phyloP scores from a whole-genome alignment of 192 early-diverging fungal genomes.

The Rhizophagus sp. region DNA sequence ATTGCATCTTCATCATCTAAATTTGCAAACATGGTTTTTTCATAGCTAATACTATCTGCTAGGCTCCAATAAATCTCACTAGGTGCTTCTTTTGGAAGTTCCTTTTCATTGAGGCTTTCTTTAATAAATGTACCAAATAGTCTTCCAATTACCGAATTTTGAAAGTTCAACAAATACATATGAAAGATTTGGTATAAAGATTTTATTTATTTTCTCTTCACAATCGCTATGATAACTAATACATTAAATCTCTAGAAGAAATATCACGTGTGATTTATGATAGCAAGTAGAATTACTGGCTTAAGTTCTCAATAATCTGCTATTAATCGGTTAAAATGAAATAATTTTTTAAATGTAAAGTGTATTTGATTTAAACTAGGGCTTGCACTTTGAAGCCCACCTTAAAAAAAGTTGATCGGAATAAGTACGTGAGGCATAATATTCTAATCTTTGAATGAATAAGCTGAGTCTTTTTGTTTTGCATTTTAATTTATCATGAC shows the following conservation, averaged over 20 bases:
- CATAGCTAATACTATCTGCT: too few relatives aligned
- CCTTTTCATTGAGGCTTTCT: background rate
- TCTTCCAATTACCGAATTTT: slow-evolving; percentile 7
- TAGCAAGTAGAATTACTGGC: slow-evolving; percentile 15
- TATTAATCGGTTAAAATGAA: too few relatives aligned
- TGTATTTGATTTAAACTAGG: too few relatives aligned
- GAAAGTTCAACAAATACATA: slow-evolving; percentile 18
- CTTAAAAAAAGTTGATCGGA: background rate
- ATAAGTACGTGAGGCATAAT: slow-evolving; percentile 11
- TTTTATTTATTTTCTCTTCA: background rate
- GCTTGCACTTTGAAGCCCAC: background rate
- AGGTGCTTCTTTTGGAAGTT: too few relatives aligned
- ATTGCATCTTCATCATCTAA: slow-evolving; percentile 5
- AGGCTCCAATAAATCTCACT: too few relatives aligned
- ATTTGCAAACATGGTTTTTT: slow-evolving; percentile 3
- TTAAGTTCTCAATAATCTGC: slow-evolving; percentile 5
- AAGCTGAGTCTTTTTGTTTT: background rate
- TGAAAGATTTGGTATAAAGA: slow-evolving; percentile 11
- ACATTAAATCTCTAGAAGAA: background rate
- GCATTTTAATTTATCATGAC: background rate
- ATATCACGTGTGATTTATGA: slow-evolving; percentile 1
- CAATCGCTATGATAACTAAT: background rate
- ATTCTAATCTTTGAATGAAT: slow-evolving; percentile 6
- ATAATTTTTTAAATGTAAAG: too few relatives aligned
- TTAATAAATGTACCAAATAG: too few relatives aligned